These are phyloP conservation scores for Aspergillus pseudonomiae DNA, from an alignment of 2,329 filamentous ascomycete species.

Conservation along the genomic window DNA sequence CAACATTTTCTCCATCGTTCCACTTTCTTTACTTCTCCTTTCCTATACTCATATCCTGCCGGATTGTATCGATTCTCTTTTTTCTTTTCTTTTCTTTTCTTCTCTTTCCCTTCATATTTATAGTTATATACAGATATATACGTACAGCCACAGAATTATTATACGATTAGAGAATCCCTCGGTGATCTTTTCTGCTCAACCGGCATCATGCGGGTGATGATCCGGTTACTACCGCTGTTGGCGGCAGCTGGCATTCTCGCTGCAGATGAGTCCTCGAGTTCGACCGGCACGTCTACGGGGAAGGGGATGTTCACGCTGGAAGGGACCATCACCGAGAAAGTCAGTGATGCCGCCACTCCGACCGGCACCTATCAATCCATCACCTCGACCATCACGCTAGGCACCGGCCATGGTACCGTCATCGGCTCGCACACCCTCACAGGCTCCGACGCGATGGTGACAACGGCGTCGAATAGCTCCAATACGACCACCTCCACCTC, in stretches of 20 bases:
- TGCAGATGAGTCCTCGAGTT: conserved; percentile 9
- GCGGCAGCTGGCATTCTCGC: conserved; percentile 13
- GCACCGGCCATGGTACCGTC: conserved; percentile 19
- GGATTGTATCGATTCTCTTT: not conserved
- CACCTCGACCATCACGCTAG: conserved; percentile 38
- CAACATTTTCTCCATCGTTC: not conserved
- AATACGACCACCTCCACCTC: conserved; percentile 40
- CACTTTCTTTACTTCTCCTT: not conserved
- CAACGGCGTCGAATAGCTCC: conserved; percentile 24
- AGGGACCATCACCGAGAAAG: conserved; percentile 26
- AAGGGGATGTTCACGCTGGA: conserved; percentile 25
- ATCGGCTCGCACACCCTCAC: conserved; percentile 30
- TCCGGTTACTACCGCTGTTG: conserved; percentile 20
- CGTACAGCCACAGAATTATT: not conserved
- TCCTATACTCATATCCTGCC: not conserved
- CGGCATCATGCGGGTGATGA: conserved; percentile 15
- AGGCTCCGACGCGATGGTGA: conserved; percentile 25
- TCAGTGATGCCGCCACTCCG: conserved; percentile 33
- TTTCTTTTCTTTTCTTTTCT: too few species aligned
- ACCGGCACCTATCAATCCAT: conserved; percentile 45
- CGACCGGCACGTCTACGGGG: conserved; percentile 8
- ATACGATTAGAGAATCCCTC: not conserved
- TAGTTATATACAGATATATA: not conserved
- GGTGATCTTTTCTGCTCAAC: not conserved
- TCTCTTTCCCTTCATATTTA: not conserved